A percentile compares a stretch with the other conserved stretches of the same genome.
Evolutionary conservation across 1,284 basidiomycete species (phyloP).

Genomic region (Tilletiopsis washingtonensis): DNA sequence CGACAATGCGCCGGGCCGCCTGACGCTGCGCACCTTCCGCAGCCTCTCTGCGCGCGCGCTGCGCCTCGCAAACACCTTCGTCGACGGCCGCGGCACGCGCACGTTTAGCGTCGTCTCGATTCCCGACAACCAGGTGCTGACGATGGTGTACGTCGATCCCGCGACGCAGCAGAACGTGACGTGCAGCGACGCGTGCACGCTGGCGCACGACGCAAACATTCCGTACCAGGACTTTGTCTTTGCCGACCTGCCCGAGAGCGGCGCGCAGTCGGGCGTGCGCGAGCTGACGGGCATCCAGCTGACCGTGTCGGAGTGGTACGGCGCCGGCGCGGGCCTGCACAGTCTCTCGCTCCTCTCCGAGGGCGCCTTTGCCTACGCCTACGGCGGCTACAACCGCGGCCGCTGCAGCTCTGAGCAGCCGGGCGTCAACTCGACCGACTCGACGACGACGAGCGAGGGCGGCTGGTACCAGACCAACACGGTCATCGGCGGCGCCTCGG

Average conservation of each 20-base stretch:
- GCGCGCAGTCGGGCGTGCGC: constrained; percentile 49
- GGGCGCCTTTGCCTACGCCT: constrained; percentile 52
- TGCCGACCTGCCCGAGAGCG: constrained; percentile 40
- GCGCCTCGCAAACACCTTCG: constrained; percentile 82
- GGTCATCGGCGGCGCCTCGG: constrained; percentile 65
- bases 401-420: constrained; percentile 21
- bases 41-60: constrained; percentile 68
- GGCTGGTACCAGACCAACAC: constrained; percentile 33
- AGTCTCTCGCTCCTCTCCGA: constrained; percentile 81
- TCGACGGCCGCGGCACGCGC: constrained; percentile 68
- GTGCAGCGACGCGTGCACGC: constrained; percentile 46
- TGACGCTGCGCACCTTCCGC: constrained; percentile 64
- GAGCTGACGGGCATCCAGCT: constrained; percentile 63
- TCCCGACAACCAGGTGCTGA: constrained; percentile 75
- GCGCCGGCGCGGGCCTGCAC: constrained; percentile 72
- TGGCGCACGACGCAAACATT: constrained; percentile 54
- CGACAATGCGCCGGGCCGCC: constrained; percentile 64
- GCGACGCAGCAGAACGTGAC: constrained; percentile 62
- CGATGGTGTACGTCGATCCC: constrained; percentile 69
- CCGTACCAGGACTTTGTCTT: constrained; percentile 86
- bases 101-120: constrained; percentile 69
- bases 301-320: constrained; percentile 67
- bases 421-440: constrained; percentile 29
- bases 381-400: constrained; percentile 36
- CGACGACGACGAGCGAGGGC: constrained; percentile 25